A percentile compares a stretch with the other conserved stretches of the same genome.
Conservation (phyloP, 2,329 filamentous ascomycete genomes). For the Fusarium sp. region DNA sequence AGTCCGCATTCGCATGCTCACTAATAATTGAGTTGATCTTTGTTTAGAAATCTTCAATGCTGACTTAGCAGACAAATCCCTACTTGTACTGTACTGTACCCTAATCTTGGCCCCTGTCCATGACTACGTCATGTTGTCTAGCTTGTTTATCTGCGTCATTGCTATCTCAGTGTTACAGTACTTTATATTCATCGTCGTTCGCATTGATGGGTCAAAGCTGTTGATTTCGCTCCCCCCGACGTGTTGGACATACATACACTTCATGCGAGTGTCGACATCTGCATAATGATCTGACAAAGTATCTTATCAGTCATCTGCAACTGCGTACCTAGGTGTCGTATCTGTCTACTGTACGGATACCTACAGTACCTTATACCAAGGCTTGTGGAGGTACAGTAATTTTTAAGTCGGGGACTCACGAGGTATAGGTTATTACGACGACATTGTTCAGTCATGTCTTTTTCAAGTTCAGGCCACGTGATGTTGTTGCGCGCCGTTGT, state of each 20-base stretch:
- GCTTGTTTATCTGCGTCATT: constrained; percentile 25
- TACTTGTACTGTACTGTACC: neutral
- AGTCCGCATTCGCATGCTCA: neutral
- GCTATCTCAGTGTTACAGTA: constrained; percentile 6
- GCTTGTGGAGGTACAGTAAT: neutral
- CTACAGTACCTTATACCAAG: neutral
- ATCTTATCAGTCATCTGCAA: neutral
- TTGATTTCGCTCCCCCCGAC: neutral
- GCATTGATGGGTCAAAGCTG: neutral
- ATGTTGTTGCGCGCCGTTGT: constrained; percentile 8
- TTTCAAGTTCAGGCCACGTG: constrained; percentile 18
- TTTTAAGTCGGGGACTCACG: neutral
- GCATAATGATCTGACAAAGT: neutral
- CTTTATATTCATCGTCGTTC: constrained; percentile 1
- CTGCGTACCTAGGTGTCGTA: neutral
- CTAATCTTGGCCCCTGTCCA: neutral
- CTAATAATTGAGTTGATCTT: neutral
- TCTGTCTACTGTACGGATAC: neutral
- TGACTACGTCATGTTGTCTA: constrained; percentile 23
- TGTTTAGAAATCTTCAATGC: neutral
- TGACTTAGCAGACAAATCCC: constrained; percentile 10
- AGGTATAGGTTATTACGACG: constrained; percentile 9
- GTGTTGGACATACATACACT: neutral
- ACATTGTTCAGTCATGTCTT: neutral
- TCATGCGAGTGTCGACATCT: neutral